Base-by-base conservation (phyloP, 345 rosid genomes). In the Salix suchowensis region DNA sequence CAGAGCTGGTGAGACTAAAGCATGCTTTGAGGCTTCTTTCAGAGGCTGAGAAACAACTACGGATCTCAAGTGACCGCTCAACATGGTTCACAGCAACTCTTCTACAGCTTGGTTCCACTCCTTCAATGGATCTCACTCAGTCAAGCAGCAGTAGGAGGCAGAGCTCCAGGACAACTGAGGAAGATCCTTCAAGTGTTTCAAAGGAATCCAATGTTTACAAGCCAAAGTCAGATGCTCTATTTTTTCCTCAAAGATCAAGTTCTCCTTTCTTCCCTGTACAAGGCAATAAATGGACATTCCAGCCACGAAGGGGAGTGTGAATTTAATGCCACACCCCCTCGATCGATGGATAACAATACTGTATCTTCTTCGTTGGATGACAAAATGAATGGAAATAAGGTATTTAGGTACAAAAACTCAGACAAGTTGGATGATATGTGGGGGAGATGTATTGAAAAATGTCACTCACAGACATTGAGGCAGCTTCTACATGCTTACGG, bases 11-110 rank as follows among this genome's bases (percentile, higher is more conserved):
- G 83, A 91, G 91, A 73, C 77, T 96, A 76, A 96, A 96, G 87
- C 96, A 87, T 88, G 94, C 99, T 60, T 82, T 96, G 78, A 96
- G 90, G 90, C 98, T 96, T 84, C 98, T 96, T 70, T 93, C 98
- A 1, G 98, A 93, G 76, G 93, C 99, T 18, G 97, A 93, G 92
- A 96, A 91, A 81, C 99, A 92, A 80, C 84, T 96, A 61, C 78
- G 96, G 73, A 88, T 89, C 78, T 89, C 98, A 67, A 96, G 84
- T 77, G 99, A 96, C 80, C 96, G 97, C 68, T 92, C 96, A 39
- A 96, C 97, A 26, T 96, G 99, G 99, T 93, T 96, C 87, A 93
- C 98, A 4, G 97, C 98, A 26, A 92, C 96, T 42, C 85, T 96
- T 46, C 82, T 96, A 72, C 99, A 93, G 91, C 96, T 96, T 68